Percentiles rank a stretch among this genome's conserved stretches.
phyloP scores from a whole-genome alignment of 768 basidiomycete genomes.

The Trametes sanguinea region DNA sequence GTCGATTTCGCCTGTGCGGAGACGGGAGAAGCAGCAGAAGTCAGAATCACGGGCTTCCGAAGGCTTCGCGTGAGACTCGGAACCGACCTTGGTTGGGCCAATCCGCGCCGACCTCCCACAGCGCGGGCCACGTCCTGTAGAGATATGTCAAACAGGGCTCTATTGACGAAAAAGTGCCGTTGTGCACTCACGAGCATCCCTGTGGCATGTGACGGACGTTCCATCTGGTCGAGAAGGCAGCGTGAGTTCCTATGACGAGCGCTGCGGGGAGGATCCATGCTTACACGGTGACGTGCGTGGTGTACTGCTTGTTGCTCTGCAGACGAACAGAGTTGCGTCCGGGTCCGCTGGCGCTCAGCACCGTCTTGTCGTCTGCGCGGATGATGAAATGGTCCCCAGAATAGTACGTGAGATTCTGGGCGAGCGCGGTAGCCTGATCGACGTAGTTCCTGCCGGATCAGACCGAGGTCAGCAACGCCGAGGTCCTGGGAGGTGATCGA shows the following conservation, averaged over 20 bases:
- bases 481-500: background rate
- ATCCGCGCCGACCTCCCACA: conserved; percentile 49
- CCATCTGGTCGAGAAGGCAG: conserved; percentile 39
- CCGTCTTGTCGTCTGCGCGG: conserved; percentile 54
- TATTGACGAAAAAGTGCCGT: background rate
- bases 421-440: conserved; percentile 47
- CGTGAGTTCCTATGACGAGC: background rate
- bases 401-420: conserved; percentile 59
- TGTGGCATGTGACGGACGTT: conserved; percentile 59
- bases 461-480: background rate
- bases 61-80: conserved; percentile 14
- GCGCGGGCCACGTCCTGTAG: conserved; percentile 48
- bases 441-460: conserved; percentile 43
- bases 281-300: conserved; percentile 55
- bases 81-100: conserved; percentile 49
- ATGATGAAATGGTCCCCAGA: conserved; percentile 54
- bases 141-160: conserved; percentile 9
- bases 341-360: conserved; percentile 47
- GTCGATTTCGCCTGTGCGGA: conserved; percentile 54
- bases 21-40: conserved; percentile 40
- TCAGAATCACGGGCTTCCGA: background rate
- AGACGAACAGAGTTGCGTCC: conserved; percentile 64
- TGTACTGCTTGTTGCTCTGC: conserved; percentile 52
- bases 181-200: conserved; percentile 49
- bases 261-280: conserved; percentile 18